Evolutionary conservation across 805 yeast species (phyloP).

Genomic region (Saccharomycopsis sp.): DNA sequence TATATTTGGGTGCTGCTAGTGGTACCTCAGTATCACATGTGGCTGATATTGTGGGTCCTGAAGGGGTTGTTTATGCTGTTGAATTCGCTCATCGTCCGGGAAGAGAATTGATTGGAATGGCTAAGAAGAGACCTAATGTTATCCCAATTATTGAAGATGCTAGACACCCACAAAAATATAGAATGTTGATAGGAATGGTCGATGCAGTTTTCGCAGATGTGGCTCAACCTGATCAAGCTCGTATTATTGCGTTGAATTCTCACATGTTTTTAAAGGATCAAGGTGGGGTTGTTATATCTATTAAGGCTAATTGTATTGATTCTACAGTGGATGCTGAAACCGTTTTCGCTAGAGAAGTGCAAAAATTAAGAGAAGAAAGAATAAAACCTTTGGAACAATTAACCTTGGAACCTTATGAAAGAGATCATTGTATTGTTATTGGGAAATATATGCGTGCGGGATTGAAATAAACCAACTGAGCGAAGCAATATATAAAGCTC

Average conservation of each 20-base stretch:
- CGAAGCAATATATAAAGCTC: no score
- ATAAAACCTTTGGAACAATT: conserved; percentile 97
- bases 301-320: conserved; percentile 99
- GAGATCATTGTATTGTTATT: conserved; percentile 98
- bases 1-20: conserved; percentile 98
- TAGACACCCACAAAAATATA: conserved; percentile 99
- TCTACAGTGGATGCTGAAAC: conserved; percentile 99
- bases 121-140: conserved; percentile 99
- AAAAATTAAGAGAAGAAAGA: conserved; percentile 97
- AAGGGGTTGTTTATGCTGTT: conserved; percentile 97
- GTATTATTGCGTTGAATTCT: conserved; percentile 97
- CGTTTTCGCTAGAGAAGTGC: conserved; percentile 98
- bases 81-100: conserved; percentile 99
- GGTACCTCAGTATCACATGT: conserved; percentile 99
- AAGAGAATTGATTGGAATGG: conserved; percentile 98
- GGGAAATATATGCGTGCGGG: conserved; percentile 96
- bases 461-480: conserved; percentile 14
- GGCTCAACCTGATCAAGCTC: conserved; percentile 99
- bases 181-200: conserved; percentile 98
- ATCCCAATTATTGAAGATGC: conserved; percentile 99
- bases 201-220: conserved; percentile 99
- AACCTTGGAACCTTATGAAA: conserved; percentile 98
- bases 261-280: conserved; percentile 97
- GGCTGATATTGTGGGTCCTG: conserved; percentile 97
- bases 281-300: conserved; percentile 98